Conservation (phyloP, 805 yeast genomes). For the Cyberlindnera euphorbiiphila region DNA sequence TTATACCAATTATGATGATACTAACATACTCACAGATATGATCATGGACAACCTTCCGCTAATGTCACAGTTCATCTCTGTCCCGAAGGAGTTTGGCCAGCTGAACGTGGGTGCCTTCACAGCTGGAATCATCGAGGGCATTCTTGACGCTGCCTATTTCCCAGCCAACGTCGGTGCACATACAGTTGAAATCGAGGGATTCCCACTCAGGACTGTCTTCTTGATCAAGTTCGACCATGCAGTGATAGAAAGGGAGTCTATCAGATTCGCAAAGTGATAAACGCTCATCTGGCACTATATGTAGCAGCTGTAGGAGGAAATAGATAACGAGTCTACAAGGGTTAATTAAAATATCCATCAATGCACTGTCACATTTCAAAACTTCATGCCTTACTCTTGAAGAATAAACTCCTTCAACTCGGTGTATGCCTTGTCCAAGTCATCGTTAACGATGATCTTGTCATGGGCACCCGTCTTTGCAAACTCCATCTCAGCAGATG, state of each 20-base stretch:
- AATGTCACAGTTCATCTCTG: constrained; percentile 65
- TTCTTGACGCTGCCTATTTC: constrained; percentile 68
- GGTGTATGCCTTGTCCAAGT: constrained; percentile 80
- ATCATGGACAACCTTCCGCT: constrained; percentile 73
- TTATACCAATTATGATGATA: background rate
- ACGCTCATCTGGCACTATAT: too few relatives aligned
- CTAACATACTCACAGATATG: constrained; percentile 12
- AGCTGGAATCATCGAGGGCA: constrained; percentile 84
- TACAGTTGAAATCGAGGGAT: constrained; percentile 55
- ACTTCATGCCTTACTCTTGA: constrained; percentile 33
- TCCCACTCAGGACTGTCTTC: constrained; percentile 69
- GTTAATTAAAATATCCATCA: too few relatives aligned
- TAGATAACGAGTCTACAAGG: too few relatives aligned
- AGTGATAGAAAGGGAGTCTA: constrained; percentile 51
- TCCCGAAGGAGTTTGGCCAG: constrained; percentile 75
- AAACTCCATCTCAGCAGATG: constrained; percentile 83
- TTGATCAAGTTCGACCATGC: constrained; percentile 63
- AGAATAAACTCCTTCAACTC: constrained; percentile 77
- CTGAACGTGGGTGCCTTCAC: constrained; percentile 78
- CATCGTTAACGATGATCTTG: constrained; percentile 81
- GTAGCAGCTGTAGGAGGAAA: too few relatives aligned
- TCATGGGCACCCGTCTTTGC: constrained; percentile 93
- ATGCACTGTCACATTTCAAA: too few relatives aligned
- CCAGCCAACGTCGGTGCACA: constrained; percentile 82
- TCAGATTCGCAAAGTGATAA: constrained; percentile 34